Conservation (phyloP, 495 filamentous ascomycete species). For the Glarea lozoyensis region DNA sequence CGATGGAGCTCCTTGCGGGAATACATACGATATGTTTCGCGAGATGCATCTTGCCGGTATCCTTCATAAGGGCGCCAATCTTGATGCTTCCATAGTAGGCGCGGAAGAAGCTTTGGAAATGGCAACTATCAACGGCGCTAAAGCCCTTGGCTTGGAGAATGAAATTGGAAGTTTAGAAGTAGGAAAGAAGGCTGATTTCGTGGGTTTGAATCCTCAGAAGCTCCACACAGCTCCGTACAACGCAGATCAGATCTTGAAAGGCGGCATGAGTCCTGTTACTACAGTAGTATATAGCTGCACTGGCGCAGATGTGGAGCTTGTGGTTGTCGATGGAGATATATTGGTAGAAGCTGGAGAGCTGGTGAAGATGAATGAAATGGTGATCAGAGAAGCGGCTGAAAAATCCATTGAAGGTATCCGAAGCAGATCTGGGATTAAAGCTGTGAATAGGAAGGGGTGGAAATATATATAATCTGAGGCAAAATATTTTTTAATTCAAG, state of each 20-base stretch:
- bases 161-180: conserved; percentile 40
- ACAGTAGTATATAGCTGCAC: conserved; percentile 16
- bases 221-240: conserved; percentile 10
- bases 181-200: conserved; percentile 48
- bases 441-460: conserved; percentile 10
- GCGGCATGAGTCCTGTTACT: conserved; percentile 13
- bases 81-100: conserved; percentile 5
- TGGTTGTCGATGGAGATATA: conserved; percentile 16
- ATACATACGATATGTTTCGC: conserved; percentile 19
- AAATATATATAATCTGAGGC: conserved; percentile 15
- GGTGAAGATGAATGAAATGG: conserved; percentile 11
- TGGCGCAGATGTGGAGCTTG: conserved; percentile 14
- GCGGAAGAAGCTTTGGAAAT: conserved; percentile 15
- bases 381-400: conserved; percentile 9
- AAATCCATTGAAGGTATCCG: conserved; percentile 13
- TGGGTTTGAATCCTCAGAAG: conserved; percentile 21
- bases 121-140: conserved; percentile 28
- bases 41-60: conserved; percentile 19
- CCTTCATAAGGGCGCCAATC: conserved; percentile 14
- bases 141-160: conserved; percentile 37
- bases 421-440: conserved; percentile 12
- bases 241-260: conserved; percentile 6
- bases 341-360: conserved; percentile 10
- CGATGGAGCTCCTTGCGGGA: conserved; percentile 18
- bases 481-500: no score